phyloP scores from a whole-genome alignment of 2,329 filamentous ascomycete species.

The Pseudopithomyces chartarum region DNA sequence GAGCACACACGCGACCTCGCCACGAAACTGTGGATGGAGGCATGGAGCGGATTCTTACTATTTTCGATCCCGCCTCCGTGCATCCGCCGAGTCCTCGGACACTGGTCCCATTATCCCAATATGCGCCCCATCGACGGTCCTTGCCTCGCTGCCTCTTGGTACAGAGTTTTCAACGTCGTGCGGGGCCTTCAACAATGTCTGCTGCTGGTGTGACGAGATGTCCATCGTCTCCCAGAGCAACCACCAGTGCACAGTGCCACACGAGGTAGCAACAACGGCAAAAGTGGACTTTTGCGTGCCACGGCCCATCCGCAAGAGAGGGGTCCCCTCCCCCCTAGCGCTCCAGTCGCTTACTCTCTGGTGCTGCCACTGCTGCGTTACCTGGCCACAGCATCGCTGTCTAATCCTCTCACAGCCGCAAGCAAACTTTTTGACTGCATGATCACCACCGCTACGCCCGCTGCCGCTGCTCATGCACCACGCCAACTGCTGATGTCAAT shows the following conservation, averaged over 20 bases:
- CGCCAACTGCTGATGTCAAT: constrained; percentile 19
- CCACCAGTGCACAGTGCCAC: background rate
- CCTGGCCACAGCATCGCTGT: constrained; percentile 27
- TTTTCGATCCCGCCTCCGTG: constrained; percentile 32
- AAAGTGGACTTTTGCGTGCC: constrained; percentile 15
- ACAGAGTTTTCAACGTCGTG: constrained; percentile 27
- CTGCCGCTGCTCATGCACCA: constrained; percentile 23
- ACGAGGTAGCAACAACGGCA: constrained; percentile 14
- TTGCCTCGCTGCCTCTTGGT: constrained; percentile 29
- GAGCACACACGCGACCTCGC: constrained; percentile 35
- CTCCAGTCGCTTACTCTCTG: constrained; percentile 27
- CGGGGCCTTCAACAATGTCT: constrained; percentile 13
- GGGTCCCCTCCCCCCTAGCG: constrained; percentile 21
- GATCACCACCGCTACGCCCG: constrained; percentile 19
- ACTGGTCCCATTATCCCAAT: constrained; percentile 24
- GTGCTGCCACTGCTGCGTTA: constrained; percentile 16
- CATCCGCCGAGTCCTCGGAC: constrained; percentile 26
- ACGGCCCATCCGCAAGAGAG: constrained; percentile 22
- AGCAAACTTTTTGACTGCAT: constrained; percentile 37
- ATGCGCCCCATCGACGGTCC: constrained; percentile 11
- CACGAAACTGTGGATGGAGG: constrained; percentile 22
- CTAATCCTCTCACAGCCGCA: constrained; percentile 25
- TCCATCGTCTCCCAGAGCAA: constrained; percentile 24
- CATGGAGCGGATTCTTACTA: constrained; percentile 17
- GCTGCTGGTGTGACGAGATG: constrained; percentile 26